Percentiles rank a stretch among this genome's conserved stretches.
These are phyloP conservation scores for Chlorella sp. DNA, from an alignment of 139 green algal species.

Conservation along the genomic window DNA sequence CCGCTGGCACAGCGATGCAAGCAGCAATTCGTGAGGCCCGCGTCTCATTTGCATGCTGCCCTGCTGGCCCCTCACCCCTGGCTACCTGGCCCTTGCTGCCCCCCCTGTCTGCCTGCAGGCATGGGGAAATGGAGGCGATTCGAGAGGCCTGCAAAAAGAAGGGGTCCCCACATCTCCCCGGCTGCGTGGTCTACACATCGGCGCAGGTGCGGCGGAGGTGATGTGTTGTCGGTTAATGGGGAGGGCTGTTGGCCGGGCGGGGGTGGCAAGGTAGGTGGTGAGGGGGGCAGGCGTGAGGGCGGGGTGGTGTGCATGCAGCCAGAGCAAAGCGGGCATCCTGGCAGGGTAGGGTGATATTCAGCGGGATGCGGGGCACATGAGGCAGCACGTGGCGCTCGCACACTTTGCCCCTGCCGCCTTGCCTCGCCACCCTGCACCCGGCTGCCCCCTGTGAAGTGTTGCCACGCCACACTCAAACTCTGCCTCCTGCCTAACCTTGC, in stretches of 20 bases:
- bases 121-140: slow-evolving; percentile 39
- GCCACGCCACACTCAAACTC: too few relatives aligned
- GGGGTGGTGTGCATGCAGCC: background rate
- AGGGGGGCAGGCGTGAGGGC: background rate
- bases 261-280: background rate
- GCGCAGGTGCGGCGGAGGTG: background rate
- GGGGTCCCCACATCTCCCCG: slow-evolving; percentile 21
- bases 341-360: too few relatives aligned
- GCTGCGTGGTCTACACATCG: slow-evolving; percentile 42
- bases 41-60: too few relatives aligned
- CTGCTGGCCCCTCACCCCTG: background rate
- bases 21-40: too few relatives aligned
- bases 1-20: too few relatives aligned
- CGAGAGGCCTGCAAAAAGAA: slow-evolving; percentile 29
- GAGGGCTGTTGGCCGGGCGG: background rate
- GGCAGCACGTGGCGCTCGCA: too few relatives aligned
- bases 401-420: too few relatives aligned
- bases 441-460: too few relatives aligned
- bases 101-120: slow-evolving; percentile 11
- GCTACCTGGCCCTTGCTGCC: background rate
- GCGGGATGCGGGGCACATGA: too few relatives aligned
- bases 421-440: too few relatives aligned
- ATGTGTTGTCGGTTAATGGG: background rate
- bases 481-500: too few relatives aligned
- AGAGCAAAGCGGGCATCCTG: too few relatives aligned